Base-by-base conservation (phyloP, 441 rosid genomes). In the Erodium texanum region DNA sequence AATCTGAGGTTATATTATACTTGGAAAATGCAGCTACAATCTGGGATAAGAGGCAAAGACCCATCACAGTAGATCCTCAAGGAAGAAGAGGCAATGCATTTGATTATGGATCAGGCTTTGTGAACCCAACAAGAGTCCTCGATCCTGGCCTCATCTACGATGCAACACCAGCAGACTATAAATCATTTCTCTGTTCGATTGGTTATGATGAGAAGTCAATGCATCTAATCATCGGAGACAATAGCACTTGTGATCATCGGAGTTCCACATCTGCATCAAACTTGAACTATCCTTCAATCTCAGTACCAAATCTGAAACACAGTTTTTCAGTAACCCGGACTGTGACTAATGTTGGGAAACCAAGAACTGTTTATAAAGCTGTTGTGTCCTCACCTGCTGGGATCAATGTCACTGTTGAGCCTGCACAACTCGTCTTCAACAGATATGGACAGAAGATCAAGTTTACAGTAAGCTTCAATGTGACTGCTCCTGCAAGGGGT, bases 71-170 rank as follows among this genome's bases (percentile, higher is more conserved):
- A 12, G 85, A 80, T 68, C 88, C 88, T 20, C 62, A 75, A 59
- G 83, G 89, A 36, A 81, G 82, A 76, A 78, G 74, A 45, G 94
- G 84, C 9, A 77, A 74, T 67, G 80, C 95, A 1, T 86, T 88
- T 80, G 94, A 88, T 71, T 86, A 80, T n/a, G 94, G 92, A 68
- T 82, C 91, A 8, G 94, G 92, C 32, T 84, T 88, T 7, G 82
- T 82, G 3, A 74, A 84, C 27, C 89, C 94, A 0, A 65, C 64
- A 52, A 79, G 76, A 70, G 88, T 71, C 73, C 84, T 84, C 3
- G 76, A 77, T 66, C 95, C 95, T 0, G 95, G 91, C 59, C 92
- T 88, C 59, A 64, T 86, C 71, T 88, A 86, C 27, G 89, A 89
- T 48, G 73, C 76, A n/a, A 69, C 64, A 34, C 72, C 83, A 1